Percentiles rank a stretch among this genome's conserved stretches.
phyloP scores from a whole-genome alignment of 805 yeast genomes.

The Teunomyces kruisii region DNA sequence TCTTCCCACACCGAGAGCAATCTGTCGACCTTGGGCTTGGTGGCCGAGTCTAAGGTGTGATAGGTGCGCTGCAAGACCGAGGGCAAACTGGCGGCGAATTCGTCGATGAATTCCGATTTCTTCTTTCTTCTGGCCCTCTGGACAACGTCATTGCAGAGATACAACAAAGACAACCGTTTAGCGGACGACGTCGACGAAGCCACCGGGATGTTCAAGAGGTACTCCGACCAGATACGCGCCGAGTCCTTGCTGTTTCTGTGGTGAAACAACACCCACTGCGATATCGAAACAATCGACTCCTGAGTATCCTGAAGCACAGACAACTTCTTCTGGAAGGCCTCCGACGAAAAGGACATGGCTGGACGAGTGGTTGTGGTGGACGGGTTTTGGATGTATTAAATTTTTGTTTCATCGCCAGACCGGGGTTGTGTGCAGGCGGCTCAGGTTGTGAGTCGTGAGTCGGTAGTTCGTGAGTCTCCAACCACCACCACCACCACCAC shows the following conservation, averaged over 20 bases:
- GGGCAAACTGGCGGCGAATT: constrained; percentile 54
- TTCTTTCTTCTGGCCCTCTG: constrained; percentile 71
- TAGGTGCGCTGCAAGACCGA: constrained; percentile 34
- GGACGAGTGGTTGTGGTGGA: background rate
- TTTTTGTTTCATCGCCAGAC: background rate
- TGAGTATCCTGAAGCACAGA: constrained; percentile 56
- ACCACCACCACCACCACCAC: no score
- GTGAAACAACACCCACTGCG: constrained; percentile 74
- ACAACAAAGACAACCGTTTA: constrained; percentile 59
- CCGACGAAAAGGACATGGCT: constrained; percentile 51
- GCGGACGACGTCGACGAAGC: constrained; percentile 12
- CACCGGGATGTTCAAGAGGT: constrained; percentile 19
- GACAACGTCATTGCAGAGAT: constrained; percentile 77
- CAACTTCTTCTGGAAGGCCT: constrained; percentile 48
- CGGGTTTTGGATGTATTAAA: background rate
- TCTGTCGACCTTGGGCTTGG: constrained; percentile 49
- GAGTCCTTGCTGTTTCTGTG: constrained; percentile 54
- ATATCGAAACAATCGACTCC: constrained; percentile 69
- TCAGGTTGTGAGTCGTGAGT: no score
- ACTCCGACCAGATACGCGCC: constrained; percentile 53
- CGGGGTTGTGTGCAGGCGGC: background rate
- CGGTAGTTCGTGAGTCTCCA: no score
- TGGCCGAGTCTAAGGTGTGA: constrained; percentile 27
- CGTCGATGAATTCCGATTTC: constrained; percentile 55
- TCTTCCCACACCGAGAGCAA: constrained; percentile 60